A percentile compares a stretch with the other conserved stretches of the same genome.
These are phyloP conservation scores for Metarhizium rileyi DNA, from an alignment of 2,329 filamentous ascomycete genomes.

Conservation along the genomic window DNA sequence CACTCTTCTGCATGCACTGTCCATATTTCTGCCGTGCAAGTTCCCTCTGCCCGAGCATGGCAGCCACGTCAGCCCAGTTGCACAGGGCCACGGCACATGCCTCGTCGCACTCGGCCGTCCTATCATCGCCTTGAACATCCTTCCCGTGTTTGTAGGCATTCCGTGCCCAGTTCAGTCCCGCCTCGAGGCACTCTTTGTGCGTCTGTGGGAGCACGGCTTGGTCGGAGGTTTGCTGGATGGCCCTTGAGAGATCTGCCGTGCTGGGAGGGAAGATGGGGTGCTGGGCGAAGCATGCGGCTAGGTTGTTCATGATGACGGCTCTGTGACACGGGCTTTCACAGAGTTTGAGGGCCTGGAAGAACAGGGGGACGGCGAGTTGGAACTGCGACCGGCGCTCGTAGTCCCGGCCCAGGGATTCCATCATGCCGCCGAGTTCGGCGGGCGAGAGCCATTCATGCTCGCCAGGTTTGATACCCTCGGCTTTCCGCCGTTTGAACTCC, in stretches of 20 bases:
- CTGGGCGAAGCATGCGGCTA: conserved; percentile 64
- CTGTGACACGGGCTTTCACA: conserved; percentile 63
- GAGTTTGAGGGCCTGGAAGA: conserved; percentile 71
- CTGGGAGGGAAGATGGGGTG: conserved; percentile 37
- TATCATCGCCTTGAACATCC: conserved; percentile 53
- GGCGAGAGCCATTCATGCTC: conserved; percentile 63
- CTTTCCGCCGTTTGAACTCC: conserved; percentile 60
- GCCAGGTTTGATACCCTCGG: conserved; percentile 57
- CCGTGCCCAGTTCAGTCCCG: conserved; percentile 67
- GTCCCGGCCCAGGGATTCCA: conserved; percentile 67
- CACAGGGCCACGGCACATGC: conserved; percentile 78
- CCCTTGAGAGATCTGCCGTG: conserved; percentile 17
- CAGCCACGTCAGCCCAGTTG: conserved; percentile 76
- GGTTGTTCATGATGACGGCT: conserved; percentile 78
- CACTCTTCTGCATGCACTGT: conserved; percentile 55
- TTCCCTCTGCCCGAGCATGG: conserved; percentile 56
- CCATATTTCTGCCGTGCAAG: conserved; percentile 60
- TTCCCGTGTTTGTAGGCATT: conserved; percentile 63
- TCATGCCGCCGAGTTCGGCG: conserved; percentile 61
- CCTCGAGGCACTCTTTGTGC: conserved; percentile 52
- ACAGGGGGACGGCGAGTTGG: conserved; percentile 75
- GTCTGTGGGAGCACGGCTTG: conserved; percentile 29
- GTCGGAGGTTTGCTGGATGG: conserved; percentile 18
- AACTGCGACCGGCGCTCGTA: conserved; percentile 68
- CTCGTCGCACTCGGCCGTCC: conserved; percentile 71